Base-by-base conservation (phyloP, 2,329 filamentous ascomycete species). In the Cercospora sesami region DNA sequence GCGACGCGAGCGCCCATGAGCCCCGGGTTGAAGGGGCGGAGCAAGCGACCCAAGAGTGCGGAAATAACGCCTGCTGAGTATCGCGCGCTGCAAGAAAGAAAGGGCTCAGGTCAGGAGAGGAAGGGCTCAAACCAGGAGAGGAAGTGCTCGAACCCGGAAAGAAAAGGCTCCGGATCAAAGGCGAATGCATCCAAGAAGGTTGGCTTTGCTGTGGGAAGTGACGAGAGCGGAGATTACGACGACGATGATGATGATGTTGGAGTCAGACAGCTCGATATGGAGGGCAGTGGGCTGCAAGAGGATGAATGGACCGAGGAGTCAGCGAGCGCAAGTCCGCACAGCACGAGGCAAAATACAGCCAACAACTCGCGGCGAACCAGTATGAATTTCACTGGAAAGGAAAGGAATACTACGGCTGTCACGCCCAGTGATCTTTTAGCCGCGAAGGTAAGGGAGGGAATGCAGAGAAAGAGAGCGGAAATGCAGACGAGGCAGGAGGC, bases 261-360 rank as follows among this genome's bases (percentile, higher is more conserved):
- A 12, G 33, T 57, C 18, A 64, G 36, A 33, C 62, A 64, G 21
- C 66, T 72, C 31, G 66, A 74, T 31, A 73, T 77, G 72, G 75
- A 76, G 57, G 76, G 72, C 23, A 72, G 68, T 64, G 75, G 71
- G 12, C 55, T 74, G 69, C 74, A 77, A 28, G 77, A 79, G 57
- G 77, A 78, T 58, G 77, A 78, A 31, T 79, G 77, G 77, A 78
- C 77, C 8, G 77, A 79, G 58, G 75, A 79, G 63, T 78, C 77
- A 57, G 73, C 74, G 8, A 78, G 76, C 60, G 77, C 76, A 21
- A 78, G 76, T 68, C 77, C 77, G 12, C 76, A 75, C 67, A 78
- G 77, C 69, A 79, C 77, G 36, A 71, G 77, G 60, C 74, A 77
- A 68, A 78, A 78, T 62, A 79, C 77, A 28, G 76, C 76, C 18